These are phyloP conservation scores for Plasmodium relictum DNA, from an alignment of 169 alveolate genomes.

Conservation along the genomic window DNA sequence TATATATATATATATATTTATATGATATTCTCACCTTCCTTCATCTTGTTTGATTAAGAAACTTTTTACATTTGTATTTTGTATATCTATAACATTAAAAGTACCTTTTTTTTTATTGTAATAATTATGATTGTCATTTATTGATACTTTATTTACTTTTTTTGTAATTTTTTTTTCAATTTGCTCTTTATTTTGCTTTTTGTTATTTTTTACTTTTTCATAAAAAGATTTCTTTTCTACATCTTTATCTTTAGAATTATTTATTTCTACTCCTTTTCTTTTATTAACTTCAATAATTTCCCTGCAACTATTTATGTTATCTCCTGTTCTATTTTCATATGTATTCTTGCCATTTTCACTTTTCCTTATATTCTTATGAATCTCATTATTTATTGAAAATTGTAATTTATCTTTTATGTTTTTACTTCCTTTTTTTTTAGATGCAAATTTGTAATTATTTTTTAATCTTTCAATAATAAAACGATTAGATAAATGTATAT, in stretches of 20 bases:
- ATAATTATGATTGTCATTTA: not conserved
- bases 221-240: not conserved
- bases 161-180: not conserved
- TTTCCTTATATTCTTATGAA: not conserved
- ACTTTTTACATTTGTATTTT: conserved; percentile 38
- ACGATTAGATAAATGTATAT: not conserved
- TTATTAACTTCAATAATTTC: not conserved
- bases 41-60: not conserved
- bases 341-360: not conserved
- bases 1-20: not conserved
- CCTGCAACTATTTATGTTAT: not conserved
- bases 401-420: not conserved
- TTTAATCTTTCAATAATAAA: conserved; percentile 6
- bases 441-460: not conserved
- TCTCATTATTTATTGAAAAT: no score
- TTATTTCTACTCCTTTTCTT: not conserved
- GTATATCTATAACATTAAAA: conserved; percentile 41
- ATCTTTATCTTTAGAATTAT: not conserved
- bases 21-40: conserved; percentile 16
- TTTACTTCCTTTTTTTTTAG: not conserved
- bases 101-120: conserved; percentile 2
- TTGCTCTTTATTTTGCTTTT: not conserved
- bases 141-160: not conserved
- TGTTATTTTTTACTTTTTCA: not conserved
- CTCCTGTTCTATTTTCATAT: not conserved